Conservation (phyloP, 345 rosid species). For the Brassica rapa region DNA sequence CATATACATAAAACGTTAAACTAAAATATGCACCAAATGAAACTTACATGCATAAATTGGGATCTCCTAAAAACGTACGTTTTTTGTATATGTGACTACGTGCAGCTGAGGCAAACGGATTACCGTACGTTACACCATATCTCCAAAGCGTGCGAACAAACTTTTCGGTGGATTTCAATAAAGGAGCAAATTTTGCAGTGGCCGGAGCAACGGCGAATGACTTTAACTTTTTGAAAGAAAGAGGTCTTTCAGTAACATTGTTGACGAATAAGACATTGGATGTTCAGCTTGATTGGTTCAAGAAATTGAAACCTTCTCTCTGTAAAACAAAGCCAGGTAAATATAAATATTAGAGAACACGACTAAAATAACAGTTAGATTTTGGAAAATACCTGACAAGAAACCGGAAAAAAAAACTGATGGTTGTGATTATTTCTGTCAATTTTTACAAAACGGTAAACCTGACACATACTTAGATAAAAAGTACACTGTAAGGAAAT, state of each 20-base stretch:
- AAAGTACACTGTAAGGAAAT: not conserved
- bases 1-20: not conserved
- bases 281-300: slow-evolving; percentile 15
- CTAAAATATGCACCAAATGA: not conserved
- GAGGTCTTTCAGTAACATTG: slow-evolving; percentile 10
- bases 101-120: slow-evolving; percentile 16
- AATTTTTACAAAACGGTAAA: not conserved
- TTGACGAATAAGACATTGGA: slow-evolving; percentile 11
- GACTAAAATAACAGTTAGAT: not conserved
- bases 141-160: slow-evolving; percentile 5
- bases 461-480: not conserved
- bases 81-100: not conserved
- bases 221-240: not conserved
- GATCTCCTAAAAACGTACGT: not conserved
- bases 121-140: slow-evolving; percentile 4
- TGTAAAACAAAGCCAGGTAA: slow-evolving; percentile 1
- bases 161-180: not conserved
- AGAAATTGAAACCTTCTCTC: slow-evolving; percentile 3
- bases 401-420: not conserved
- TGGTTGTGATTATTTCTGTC: not conserved
- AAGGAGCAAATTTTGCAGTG: slow-evolving; percentile 15
- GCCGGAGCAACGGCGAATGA: not conserved
- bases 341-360: not conserved
- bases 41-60: not conserved
- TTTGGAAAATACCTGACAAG: not conserved